A percentile compares a stretch with the other conserved stretches of the same genome.
phyloP scores from a whole-genome alignment of 768 basidiomycete genomes.

The Lyophyllum shimeji region DNA sequence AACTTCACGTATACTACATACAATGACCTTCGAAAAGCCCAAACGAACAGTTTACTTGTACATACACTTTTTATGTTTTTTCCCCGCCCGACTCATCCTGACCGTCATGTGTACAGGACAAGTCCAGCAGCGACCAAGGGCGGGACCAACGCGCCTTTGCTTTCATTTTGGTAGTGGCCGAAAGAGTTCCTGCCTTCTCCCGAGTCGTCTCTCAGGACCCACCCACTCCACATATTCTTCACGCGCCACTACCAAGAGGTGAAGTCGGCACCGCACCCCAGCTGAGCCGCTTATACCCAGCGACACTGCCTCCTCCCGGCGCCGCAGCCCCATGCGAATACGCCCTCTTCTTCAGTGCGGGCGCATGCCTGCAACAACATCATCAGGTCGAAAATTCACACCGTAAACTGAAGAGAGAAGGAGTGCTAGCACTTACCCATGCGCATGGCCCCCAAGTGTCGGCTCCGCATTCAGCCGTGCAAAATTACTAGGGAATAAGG shows the following conservation, averaged over 20 bases:
- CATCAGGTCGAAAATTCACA: not conserved
- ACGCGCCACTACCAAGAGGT: not conserved
- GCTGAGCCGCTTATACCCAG: constrained; percentile 16
- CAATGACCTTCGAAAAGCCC: not conserved
- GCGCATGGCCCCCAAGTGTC: constrained; percentile 43
- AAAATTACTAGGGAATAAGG: constrained; percentile 83
- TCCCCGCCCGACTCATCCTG: not conserved
- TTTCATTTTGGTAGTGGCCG: not conserved
- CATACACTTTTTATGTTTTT: not conserved
- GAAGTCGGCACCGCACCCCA: constrained; percentile 10
- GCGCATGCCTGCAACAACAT: constrained; percentile 18
- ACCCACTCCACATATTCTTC: not conserved
- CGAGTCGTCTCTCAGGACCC: too few relatives aligned
- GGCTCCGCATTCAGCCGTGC: constrained; percentile 64
- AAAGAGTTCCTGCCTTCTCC: too few relatives aligned
- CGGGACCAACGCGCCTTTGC: not conserved
- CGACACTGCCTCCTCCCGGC: constrained; percentile 1
- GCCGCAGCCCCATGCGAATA: constrained; percentile 21
- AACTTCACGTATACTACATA: not conserved
- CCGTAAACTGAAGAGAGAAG: not conserved
- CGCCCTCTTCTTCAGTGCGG: constrained; percentile 19
- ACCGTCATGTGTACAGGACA: not conserved
- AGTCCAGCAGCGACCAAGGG: not conserved
- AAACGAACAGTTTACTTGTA: not conserved
- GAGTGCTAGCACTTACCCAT: constrained; percentile 2